These are phyloP conservation scores for Pistacia atlantica DNA, from an alignment of 345 rosid genomes.

Conservation along the genomic window DNA sequence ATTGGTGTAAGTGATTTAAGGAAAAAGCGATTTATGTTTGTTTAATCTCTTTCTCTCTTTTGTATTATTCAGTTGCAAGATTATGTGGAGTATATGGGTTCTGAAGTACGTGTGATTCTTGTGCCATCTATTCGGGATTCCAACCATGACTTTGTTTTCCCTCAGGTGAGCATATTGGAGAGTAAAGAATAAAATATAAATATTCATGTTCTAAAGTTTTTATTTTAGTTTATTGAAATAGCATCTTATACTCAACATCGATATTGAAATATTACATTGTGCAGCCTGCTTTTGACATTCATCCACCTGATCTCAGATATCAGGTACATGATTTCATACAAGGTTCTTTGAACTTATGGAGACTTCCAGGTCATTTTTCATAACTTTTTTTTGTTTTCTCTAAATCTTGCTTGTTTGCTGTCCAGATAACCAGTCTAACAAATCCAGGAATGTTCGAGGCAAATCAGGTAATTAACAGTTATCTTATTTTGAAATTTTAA, in stretches of 20 bases:
- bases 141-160: conserved; percentile 89
- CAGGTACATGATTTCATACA: conserved; percentile 52
- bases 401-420: conserved; percentile 9
- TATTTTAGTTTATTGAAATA: not conserved
- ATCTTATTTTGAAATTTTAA: not conserved
- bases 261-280: conserved; percentile 18
- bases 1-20: not conserved
- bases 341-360: conserved; percentile 1
- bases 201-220: conserved; percentile 8
- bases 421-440: conserved; percentile 65
- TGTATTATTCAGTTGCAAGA: conserved; percentile 71
- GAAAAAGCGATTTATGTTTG: not conserved
- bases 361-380: conserved; percentile 8
- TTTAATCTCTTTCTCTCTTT: conserved; percentile 2
- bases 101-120: conserved; percentile 60
- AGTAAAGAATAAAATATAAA: not conserved
- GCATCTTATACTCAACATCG: conserved; percentile 8
- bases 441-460: conserved; percentile 87
- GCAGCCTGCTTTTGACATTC: conserved; percentile 85
- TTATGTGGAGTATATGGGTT: conserved; percentile 73
- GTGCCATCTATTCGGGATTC: conserved; percentile 91
- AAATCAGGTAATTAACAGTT: conserved; percentile 56
- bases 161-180: conserved; percentile 64
- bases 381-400: not conserved
- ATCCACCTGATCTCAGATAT: conserved; percentile 40